phyloP scores from a whole-genome alignment of 768 basidiomycete species.

The Auricularia sp. region DNA sequence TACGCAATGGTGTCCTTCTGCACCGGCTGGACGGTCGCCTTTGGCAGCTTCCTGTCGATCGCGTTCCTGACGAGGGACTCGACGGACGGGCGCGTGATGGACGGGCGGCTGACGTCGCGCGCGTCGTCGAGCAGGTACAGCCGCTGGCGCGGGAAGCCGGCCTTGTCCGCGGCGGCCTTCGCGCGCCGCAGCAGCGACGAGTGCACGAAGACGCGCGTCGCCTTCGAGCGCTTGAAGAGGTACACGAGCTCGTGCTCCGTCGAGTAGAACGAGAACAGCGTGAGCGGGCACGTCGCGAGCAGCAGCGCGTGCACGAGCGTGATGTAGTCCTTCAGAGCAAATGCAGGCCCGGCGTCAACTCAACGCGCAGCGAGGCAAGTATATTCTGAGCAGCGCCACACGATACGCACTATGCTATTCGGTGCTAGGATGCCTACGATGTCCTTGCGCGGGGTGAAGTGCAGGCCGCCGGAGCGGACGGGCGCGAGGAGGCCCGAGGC shows the following conservation, averaged over 20 bases:
- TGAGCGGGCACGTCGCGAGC: slow-evolving; percentile 41
- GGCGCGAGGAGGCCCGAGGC: slow-evolving; percentile 39
- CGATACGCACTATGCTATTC: not conserved
- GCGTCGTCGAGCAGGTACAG: slow-evolving; percentile 9
- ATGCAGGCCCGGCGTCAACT: not conserved
- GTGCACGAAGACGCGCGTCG: slow-evolving; percentile 46
- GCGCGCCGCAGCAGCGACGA: slow-evolving; percentile 35
- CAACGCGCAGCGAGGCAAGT: not conserved
- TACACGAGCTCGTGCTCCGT: slow-evolving; percentile 50
- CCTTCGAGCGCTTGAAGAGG: slow-evolving; percentile 35
- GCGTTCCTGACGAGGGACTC: slow-evolving; percentile 34
- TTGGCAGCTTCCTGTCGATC: slow-evolving; percentile 27
- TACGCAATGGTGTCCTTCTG: slow-evolving; percentile 51
- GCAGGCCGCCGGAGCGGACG: not conserved
- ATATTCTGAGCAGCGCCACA: not conserved
- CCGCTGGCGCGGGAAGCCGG: slow-evolving; percentile 12
- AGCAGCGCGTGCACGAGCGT: slow-evolving; percentile 41
- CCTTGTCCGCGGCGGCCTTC: slow-evolving; percentile 26
- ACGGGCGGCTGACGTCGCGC: not conserved
- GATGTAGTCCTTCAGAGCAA: slow-evolving; percentile 39
- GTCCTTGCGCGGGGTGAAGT: not conserved
- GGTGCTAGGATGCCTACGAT: not conserved
- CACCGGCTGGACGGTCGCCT: slow-evolving; percentile 36
- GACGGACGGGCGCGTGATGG: slow-evolving; percentile 24
- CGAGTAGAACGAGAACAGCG: slow-evolving; percentile 42